Base-by-base conservation (phyloP, 257 asterid genomes). In the Fraxinus pennsylvanica region DNA sequence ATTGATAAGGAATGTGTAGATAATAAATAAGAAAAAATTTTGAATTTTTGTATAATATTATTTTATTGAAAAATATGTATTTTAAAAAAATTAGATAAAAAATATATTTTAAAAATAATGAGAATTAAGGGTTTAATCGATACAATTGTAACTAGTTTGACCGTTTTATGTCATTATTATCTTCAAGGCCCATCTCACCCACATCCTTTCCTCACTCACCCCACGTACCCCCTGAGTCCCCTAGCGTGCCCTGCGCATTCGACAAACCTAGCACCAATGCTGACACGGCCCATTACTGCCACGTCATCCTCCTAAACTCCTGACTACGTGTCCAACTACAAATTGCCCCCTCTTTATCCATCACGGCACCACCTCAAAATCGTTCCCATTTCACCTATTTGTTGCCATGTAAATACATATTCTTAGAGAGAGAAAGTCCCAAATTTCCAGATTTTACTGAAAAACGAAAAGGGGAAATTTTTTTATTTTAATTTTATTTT, bases 251-350 rank as follows among this genome's bases (percentile, higher is more conserved):
- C 75, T 76, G 79, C 91, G 72, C 89, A 61, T 10, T 81, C 85
- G 73, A 76, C 78, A 81, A 81, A 74, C 75, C 89, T 47, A 67
- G 41, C 76, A 81, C 78, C 84, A 70, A 72, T 6, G 84, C 85
- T 81, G 86, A 90, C 92, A 93, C 87, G 96, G 79, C 17, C 95
- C 91, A 85, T 67, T 79, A 76, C 22, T 38, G 78, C 90, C 92
- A 88, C 81, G 79, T 85, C 88, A 86, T 45, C 85, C 65, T 3
- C 74, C 75, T 47, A 72, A 82, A 81, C 10, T 29, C 75, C 10
- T 6, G 29, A 74, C 93, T 92, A 92, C 96, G 96, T 91, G 92
- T 74, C 84, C 86, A 70, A 79, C 89, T 86, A 89, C 81, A 79
- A 80, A 87, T 85, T 85, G 87, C 90, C 85, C n/a, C 75, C 85